Conservation (phyloP, 148 eudicot genomes). For the Pouteria glomerata region DNA sequence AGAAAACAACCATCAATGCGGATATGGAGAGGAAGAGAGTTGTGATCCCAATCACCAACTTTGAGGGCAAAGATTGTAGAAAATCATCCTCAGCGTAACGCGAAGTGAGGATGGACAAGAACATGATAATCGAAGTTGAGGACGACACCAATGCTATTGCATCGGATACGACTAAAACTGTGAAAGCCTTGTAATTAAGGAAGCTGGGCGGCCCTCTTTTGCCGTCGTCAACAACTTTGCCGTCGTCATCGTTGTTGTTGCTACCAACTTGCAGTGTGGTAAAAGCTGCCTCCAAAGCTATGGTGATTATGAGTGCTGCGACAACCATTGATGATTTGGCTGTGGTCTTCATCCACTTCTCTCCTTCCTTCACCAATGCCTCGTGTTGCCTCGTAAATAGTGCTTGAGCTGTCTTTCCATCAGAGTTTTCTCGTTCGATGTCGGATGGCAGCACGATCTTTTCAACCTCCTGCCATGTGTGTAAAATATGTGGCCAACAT, state of each 20-base stretch:
- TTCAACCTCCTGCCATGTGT: conserved; percentile 22
- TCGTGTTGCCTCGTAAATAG: conserved; percentile 23
- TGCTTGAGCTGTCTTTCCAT: conserved; percentile 3
- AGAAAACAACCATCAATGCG: not conserved
- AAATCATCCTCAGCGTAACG: not conserved
- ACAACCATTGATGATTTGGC: conserved; percentile 25
- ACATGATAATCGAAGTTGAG: conserved; percentile 17
- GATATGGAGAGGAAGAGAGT: not conserved
- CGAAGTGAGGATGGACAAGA: conserved; percentile 22
- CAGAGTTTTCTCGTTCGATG: conserved; percentile 6
- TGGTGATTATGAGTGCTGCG: conserved; percentile 21
- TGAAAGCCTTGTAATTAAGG: conserved; percentile 1
- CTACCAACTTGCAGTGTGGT: conserved; percentile 29
- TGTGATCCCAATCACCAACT: not conserved
- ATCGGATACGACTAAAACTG: conserved; percentile 14
- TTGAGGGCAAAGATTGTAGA: not conserved
- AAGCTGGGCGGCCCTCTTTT: conserved; percentile 10
- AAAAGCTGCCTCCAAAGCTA: conserved; percentile 19
- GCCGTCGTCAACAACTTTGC: no score
- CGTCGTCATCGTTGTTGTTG: no score
- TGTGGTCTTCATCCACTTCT: conserved; percentile 27
- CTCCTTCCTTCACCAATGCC: conserved; percentile 13
- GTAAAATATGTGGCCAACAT: no score
- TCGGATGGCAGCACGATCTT: conserved; percentile 18
- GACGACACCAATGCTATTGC: conserved; percentile 16